Conservation (phyloP, 768 basidiomycete genomes). For the Lactarius vividus region DNA sequence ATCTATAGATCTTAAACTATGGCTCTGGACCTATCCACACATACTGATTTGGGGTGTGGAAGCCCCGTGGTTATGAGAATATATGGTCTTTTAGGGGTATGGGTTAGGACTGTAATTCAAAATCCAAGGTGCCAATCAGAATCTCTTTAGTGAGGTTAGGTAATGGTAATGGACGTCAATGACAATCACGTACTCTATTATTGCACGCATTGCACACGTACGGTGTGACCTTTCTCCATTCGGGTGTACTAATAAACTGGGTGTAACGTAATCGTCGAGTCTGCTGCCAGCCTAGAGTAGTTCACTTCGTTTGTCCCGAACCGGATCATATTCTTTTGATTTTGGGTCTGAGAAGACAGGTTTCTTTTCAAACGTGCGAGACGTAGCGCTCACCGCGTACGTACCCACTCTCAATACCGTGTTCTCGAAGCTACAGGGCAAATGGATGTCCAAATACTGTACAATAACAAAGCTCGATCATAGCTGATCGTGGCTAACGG, state of each 20-base stretch:
- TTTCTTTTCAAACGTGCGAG: background rate
- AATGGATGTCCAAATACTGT: background rate
- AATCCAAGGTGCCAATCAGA: background rate
- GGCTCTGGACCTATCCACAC: no score
- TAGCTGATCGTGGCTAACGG: background rate
- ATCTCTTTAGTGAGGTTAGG: background rate
- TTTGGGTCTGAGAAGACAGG: background rate
- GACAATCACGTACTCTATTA: no score
- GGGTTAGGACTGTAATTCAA: no score
- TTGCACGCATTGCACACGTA: no score
- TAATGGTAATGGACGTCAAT: no score
- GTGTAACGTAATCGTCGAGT: no score
- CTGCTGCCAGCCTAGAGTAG: background rate
- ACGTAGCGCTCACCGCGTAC: background rate
- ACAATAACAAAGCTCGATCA: background rate
- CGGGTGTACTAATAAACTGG: no score
- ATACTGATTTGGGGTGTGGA: no score
- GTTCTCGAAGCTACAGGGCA: background rate
- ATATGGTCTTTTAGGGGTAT: no score
- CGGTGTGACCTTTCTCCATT: no score
- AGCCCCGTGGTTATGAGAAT: no score
- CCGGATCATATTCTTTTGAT: background rate
- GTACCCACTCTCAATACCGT: background rate
- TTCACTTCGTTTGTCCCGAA: background rate
- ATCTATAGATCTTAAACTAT: no score